Percentiles rank a stretch among this genome's conserved stretches.
Conservation (phyloP, 2,329 filamentous ascomycete species). For the Pseudocercospora pini-densiflorae region DNA sequence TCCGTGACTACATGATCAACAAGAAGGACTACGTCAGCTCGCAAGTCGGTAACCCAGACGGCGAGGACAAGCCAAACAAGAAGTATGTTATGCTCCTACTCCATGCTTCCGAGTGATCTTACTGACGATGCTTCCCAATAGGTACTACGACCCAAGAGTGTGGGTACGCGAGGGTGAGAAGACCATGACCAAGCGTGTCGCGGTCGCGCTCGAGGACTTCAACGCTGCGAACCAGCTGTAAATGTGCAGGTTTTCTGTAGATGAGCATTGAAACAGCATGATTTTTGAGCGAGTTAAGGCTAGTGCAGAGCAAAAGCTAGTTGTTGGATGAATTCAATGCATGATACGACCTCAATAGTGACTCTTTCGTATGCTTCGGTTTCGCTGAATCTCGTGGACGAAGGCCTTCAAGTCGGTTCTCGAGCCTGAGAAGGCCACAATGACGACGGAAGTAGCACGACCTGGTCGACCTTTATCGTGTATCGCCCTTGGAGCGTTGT, state of each 20-base stretch:
- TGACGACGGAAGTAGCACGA: too few species aligned
- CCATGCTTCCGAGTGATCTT: slow-evolving; percentile 50
- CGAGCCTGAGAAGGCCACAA: too few species aligned
- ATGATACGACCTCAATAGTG: background rate
- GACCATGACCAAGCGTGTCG: slow-evolving; percentile 84
- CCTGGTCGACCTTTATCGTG: too few species aligned
- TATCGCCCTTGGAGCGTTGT: too few species aligned
- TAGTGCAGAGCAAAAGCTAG: background rate
- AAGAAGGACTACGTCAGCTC: slow-evolving; percentile 94
- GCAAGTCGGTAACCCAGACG: slow-evolving; percentile 93
- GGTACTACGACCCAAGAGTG: slow-evolving; percentile 74
- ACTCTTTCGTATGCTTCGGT: background rate
- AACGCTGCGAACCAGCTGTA: slow-evolving; percentile 81
- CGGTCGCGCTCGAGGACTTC: slow-evolving; percentile 87
- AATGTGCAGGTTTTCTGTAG: slow-evolving; percentile 17
- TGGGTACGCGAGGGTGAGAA: slow-evolving; percentile 98
- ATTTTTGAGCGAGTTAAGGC: background rate
- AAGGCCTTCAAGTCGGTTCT: background rate
- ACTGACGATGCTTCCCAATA: slow-evolving; percentile 17
- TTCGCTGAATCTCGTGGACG: background rate
- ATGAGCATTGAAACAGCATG: slow-evolving; percentile 2
- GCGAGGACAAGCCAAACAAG: slow-evolving; percentile 99
- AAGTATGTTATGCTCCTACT: slow-evolving; percentile 54
- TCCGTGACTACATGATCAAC: slow-evolving; percentile 90
- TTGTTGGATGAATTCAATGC: background rate